Evolutionary conservation across 805 yeast species (phyloP).

Genomic region (Candida arabinofermentans): DNA sequence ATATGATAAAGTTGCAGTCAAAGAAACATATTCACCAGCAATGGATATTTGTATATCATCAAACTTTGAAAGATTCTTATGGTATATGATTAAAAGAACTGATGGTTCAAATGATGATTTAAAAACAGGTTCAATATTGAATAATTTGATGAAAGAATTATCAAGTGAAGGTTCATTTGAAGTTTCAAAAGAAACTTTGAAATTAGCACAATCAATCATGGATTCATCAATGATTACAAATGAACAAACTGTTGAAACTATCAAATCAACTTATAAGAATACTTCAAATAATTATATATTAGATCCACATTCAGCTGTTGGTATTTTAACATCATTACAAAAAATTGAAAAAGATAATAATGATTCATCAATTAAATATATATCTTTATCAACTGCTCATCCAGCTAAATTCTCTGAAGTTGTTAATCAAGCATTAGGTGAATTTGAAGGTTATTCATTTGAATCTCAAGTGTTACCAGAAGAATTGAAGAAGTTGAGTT

Average conservation of each 20-base stretch:
- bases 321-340: slow-evolving; percentile 73
- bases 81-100: slow-evolving; percentile 85
- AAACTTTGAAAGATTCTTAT: slow-evolving; percentile 91
- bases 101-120: slow-evolving; percentile 51
- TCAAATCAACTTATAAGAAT: slow-evolving; percentile 60
- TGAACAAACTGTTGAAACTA: slow-evolving; percentile 73
- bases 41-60: slow-evolving; percentile 97
- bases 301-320: slow-evolving; percentile 97
- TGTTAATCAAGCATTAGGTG: slow-evolving; percentile 72
- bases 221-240: slow-evolving; percentile 79
- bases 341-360: slow-evolving; percentile 44
- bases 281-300: slow-evolving; percentile 67
- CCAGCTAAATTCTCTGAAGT: slow-evolving; percentile 99
- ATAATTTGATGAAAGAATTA: slow-evolving; percentile 74
- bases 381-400: slow-evolving; percentile 94
- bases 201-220: slow-evolving; percentile 65
- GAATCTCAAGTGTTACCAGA: slow-evolving; percentile 86
- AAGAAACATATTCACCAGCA: slow-evolving; percentile 93
- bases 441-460: slow-evolving; percentile 72
- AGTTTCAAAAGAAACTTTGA: slow-evolving; percentile 62
- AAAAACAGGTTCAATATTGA: slow-evolving; percentile 72
- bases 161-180: slow-evolving; percentile 71
- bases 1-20: slow-evolving; percentile 76
- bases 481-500: slow-evolving; percentile 70
- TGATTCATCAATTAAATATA: slow-evolving; percentile 40